Evolutionary conservation across 768 basidiomycete species (phyloP), one percentile per base, ranked within the genome.

Genomic region (Lentinula sp.): DNA sequence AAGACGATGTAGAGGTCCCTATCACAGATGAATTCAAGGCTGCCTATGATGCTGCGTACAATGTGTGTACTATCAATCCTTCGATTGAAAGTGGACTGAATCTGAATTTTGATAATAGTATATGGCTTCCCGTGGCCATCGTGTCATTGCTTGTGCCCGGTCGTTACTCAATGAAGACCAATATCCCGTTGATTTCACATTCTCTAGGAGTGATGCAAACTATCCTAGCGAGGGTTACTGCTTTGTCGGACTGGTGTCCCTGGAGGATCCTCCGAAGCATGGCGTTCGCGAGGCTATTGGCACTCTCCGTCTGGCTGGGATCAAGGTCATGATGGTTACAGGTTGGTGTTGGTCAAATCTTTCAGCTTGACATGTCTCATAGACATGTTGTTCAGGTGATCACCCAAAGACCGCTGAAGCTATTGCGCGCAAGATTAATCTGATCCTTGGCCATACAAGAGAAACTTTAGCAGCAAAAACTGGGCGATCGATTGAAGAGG

Each of bases 291-390:
- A 88, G 65, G 87, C 86, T 9, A 86, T 88, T 64, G 86, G 86
- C 4, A 86, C 85, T 28, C 81, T 88, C 56, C 81, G 87, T 60
- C 76, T 87, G 7, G 86, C 87, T 3, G 87, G 87, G 1, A 88
- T 88, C 68, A 87, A 86, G 70, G 85, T 88, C 37, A 87, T 87
- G 83, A 88, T 88, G 87, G 84, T 88, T 5, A 88, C 86, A 23
- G 86, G 85, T 82, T 33, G 56, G 75, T 41, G 32, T 9, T 15
- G 5, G 62, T 33, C 28, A 18, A 50, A 12, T 20, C 43, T 57
- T 12, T 7, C 28, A 8, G 43, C 45, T 57, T 42, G 10, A 41
- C n/a, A 37, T 37, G 2, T 48, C 12, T 20, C 9, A 53, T 37
- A 2, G 15, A 3, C 10, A 39, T 59, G 15, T 10, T 45, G n/a